These are phyloP conservation scores for Lepidium aucheri DNA, from an alignment of 345 rosid genomes.

Conservation along the genomic window DNA sequence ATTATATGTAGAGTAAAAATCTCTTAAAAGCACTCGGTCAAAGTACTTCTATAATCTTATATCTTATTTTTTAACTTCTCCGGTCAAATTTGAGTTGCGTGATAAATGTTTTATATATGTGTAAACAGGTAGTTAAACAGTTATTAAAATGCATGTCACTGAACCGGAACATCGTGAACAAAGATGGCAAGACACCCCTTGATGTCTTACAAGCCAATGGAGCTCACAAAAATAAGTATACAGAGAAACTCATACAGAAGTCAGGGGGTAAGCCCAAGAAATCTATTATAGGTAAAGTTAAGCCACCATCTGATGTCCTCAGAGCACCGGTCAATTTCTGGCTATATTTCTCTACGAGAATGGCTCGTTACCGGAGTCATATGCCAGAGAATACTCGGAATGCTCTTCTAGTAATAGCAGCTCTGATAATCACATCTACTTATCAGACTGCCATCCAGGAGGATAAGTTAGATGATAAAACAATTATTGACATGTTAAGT, in stretches of 20 bases:
- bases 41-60: not conserved
- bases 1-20: not conserved
- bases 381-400: conserved; percentile 10
- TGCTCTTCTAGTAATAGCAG: conserved; percentile 23
- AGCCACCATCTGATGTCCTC: not conserved
- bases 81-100: no score
- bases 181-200: not conserved
- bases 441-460: not conserved
- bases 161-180: conserved; percentile 13
- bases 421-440: conserved; percentile 15
- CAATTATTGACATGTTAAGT: no score
- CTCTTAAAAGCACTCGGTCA: not conserved
- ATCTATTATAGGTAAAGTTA: not conserved
- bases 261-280: not conserved
- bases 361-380: not conserved
- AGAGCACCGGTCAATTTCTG: not conserved
- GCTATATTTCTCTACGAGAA: not conserved
- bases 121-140: conserved; percentile 15
- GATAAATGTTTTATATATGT: not conserved
- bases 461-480: not conserved
- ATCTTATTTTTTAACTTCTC: no score
- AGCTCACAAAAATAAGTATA: not conserved
- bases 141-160: conserved; percentile 2
- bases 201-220: not conserved
- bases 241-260: not conserved